These are phyloP conservation scores for Leccinum disarticulatum DNA, from an alignment of 768 basidiomycete genomes.

Conservation along the genomic window DNA sequence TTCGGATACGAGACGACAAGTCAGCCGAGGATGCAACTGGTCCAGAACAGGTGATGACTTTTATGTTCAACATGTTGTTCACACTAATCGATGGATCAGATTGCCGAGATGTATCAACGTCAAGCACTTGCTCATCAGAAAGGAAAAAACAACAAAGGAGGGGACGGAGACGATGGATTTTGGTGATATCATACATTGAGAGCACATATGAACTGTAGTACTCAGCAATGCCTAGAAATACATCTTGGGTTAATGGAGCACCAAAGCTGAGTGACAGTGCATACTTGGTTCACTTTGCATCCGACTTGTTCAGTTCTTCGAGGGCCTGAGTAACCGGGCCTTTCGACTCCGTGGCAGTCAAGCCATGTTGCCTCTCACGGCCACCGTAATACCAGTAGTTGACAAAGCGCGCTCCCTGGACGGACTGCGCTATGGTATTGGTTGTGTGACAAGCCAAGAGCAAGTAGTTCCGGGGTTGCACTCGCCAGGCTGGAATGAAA, in stretches of 20 bases:
- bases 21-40: constrained; percentile 88
- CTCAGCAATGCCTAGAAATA: constrained; percentile 8
- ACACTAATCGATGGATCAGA: constrained; percentile 40
- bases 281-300: constrained; percentile 19
- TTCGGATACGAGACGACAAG: constrained; percentile 93
- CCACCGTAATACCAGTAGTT: constrained; percentile 93
- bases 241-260: not conserved
- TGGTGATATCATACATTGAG: constrained; percentile 49
- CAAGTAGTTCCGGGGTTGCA: constrained; percentile 94
- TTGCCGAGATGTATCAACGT: constrained; percentile 91
- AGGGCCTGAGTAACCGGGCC: constrained; percentile 52
- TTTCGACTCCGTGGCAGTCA: constrained; percentile 33
- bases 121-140: constrained; percentile 81
- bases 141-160: constrained; percentile 64
- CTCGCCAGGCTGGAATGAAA: constrained; percentile 73
- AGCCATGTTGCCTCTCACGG: constrained; percentile 64
- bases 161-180: constrained; percentile 70
- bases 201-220: constrained; percentile 16
- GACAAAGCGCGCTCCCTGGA: constrained; percentile 82
- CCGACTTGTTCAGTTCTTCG: constrained; percentile 38
- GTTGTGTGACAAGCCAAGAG: constrained; percentile 93
- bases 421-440: constrained; percentile 81
- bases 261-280: not conserved
- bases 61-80: not conserved
- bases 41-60: constrained; percentile 74